Evolutionary conservation across 495 filamentous ascomycete genomes (phyloP).

Genomic region (Usnea hakonensis): DNA sequence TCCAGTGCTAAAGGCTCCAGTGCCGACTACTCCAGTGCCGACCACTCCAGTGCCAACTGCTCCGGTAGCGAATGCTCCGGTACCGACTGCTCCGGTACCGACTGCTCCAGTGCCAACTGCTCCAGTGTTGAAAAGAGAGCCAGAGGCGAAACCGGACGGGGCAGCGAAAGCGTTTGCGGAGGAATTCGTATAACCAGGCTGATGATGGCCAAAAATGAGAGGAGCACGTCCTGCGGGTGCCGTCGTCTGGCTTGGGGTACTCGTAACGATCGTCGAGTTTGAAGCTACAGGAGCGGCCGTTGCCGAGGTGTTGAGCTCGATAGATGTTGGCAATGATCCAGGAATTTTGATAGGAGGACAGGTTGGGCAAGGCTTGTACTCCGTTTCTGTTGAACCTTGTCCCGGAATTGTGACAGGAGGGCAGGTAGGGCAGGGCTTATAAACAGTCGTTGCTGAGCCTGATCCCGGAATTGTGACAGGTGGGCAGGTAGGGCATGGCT

Average conservation of each 20-base stretch:
- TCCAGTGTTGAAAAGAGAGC: background rate
- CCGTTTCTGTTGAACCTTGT: too few relatives aligned
- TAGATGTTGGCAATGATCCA: too few relatives aligned
- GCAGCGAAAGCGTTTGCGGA: background rate
- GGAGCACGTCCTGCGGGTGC: background rate
- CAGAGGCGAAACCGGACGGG: background rate
- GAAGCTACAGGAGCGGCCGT: background rate
- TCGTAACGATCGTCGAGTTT: background rate
- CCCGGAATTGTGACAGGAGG: background rate
- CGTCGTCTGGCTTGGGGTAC: background rate
- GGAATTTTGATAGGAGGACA: too few relatives aligned
- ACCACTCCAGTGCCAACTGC: background rate
- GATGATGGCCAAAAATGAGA: background rate
- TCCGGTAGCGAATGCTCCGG: background rate
- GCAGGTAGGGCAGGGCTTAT: background rate
- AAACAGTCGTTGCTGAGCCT: background rate
- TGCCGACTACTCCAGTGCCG: background rate
- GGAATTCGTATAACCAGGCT: background rate
- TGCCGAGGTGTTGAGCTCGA: too few relatives aligned
- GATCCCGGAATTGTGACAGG: background rate
- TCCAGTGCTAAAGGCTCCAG: background rate
- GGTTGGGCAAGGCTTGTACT: too few relatives aligned
- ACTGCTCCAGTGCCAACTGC: background rate
- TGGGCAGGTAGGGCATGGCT: conserved; percentile 7
- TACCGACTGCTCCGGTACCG: background rate